Base-by-base conservation (phyloP, 352 stramenopile genomes). In the Globisporangium iwayamae region DNA sequence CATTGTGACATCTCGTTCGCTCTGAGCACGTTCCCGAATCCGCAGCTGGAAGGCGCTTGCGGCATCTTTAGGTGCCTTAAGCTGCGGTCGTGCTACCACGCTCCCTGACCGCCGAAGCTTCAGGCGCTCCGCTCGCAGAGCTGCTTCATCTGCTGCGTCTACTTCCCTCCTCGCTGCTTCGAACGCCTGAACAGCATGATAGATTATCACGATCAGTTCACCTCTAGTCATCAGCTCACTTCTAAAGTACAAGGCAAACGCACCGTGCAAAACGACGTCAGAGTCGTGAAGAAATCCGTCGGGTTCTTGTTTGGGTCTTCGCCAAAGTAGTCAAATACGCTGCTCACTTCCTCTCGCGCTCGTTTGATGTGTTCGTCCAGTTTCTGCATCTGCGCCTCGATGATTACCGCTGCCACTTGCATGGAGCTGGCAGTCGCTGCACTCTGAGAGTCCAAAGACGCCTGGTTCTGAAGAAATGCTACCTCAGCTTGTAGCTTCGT, bases 281-380 rank as follows among this genome's bases (percentile, higher is more conserved):
- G 76, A 8, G 85, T 93, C 3, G 83, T 77, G 60, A 95, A 95
- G 60, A 95, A 93, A 16, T 88, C 76, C 6, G 74, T 87, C 7
- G 81, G 68, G 45, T 83, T 91, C 60, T 81, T 83, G 39, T 81
- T 74, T 13, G 84, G 83, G 59, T 95, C 85, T 70, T 95, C 85
- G 20, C 87, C 87, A 67, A 95, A 95, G 68, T 95, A 95, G 54
- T 92, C 82, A 4, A 95, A 71, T n/a, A 94, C 83, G 62, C 79
- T 86, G 25, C 71, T 70, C 25, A 95, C 80, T 50, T 93, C 72
- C 28, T 89, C 79, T 28, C 71, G 69, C 14, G 79, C 74, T 3
- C 57, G 52, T 7, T 72, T 59, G 58, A 89, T 83, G 13, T 52
- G 62, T 10, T 67, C 63, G 3, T 77, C 57, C 1, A 95, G 52